These are phyloP conservation scores for Parietaria judaica DNA, from an alignment of 306 rosid genomes.

Conservation along the genomic window DNA sequence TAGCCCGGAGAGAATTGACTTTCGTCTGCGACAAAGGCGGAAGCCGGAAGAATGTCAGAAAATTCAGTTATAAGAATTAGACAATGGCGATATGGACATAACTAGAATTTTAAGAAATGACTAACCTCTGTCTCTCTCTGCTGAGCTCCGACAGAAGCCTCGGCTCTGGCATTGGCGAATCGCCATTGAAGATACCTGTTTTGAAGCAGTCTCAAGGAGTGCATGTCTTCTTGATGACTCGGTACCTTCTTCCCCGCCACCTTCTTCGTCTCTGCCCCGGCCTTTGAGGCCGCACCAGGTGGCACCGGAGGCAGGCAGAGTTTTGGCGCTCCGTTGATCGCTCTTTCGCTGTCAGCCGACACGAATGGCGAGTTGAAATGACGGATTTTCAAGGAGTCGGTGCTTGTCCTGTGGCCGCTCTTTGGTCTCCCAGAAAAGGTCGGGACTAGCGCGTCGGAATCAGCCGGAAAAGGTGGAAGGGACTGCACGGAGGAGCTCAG, in stretches of 20 bases:
- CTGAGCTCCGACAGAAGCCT: slow-evolving; percentile 37
- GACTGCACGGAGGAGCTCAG: slow-evolving; percentile 36
- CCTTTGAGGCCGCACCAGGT: slow-evolving; percentile 40
- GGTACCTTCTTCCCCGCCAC: slow-evolving; percentile 47
- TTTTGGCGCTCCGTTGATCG: slow-evolving; percentile 23
- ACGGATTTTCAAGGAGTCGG: slow-evolving; percentile 39
- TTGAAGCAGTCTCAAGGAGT: slow-evolving; percentile 47
- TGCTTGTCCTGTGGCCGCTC: slow-evolving; percentile 13
- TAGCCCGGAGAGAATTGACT: slow-evolving; percentile 46
- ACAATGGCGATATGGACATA: no score
- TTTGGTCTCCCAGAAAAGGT: slow-evolving; percentile 38
- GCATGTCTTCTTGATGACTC: slow-evolving; percentile 53
- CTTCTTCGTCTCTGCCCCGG: slow-evolving; percentile 36
- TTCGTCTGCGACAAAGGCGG: slow-evolving; percentile 35
- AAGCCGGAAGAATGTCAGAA: neutral
- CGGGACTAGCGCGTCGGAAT: slow-evolving; percentile 5
- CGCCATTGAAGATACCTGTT: slow-evolving; percentile 76
- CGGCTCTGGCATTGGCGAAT: slow-evolving; percentile 56
- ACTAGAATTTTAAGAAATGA: neutral
- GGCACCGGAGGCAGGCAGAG: slow-evolving; percentile 59
- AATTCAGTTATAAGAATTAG: no score
- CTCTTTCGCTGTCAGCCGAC: slow-evolving; percentile 30
- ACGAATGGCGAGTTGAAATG: slow-evolving; percentile 31
- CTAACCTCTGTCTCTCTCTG: slow-evolving; percentile 56
- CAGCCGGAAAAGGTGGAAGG: slow-evolving; percentile 46